Evolutionary conservation across 345 rosid genomes (phyloP).

Genomic region (Gossypium mustelinum): DNA sequence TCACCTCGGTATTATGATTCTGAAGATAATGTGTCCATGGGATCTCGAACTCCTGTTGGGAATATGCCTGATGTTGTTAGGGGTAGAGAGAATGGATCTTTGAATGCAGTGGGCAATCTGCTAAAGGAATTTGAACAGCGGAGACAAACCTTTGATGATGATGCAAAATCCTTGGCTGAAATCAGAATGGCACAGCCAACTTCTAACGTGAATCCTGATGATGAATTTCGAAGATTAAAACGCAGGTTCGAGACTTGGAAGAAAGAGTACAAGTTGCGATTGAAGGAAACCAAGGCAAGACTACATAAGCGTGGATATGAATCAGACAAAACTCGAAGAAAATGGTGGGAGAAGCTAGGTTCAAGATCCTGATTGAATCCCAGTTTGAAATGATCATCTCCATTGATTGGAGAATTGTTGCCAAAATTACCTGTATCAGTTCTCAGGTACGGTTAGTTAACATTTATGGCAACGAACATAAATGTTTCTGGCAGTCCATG

Average conservation of each 20-base stretch:
- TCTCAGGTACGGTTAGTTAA: slow-evolving; percentile 8
- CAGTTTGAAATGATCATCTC: slow-evolving; percentile 6
- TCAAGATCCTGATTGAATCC: slow-evolving; percentile 11
- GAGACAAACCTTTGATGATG: slow-evolving; percentile 62
- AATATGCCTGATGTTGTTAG: slow-evolving; percentile 39
- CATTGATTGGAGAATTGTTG: neutral
- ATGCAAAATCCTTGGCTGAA: slow-evolving; percentile 49
- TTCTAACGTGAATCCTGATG: slow-evolving; percentile 41
- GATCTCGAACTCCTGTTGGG: slow-evolving; percentile 59
- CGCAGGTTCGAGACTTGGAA: slow-evolving; percentile 73
- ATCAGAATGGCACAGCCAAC: slow-evolving; percentile 36
- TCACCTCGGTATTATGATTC: slow-evolving; percentile 65
- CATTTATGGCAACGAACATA: neutral
- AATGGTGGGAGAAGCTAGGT: slow-evolving; percentile 83
- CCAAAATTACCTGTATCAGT: slow-evolving; percentile 14
- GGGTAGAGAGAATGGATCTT: slow-evolving; percentile 53
- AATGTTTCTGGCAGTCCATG: neutral
- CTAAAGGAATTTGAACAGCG: slow-evolving; percentile 71
- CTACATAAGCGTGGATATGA: slow-evolving; percentile 55
- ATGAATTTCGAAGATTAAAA: slow-evolving; percentile 63
- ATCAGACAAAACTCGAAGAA: slow-evolving; percentile 51
- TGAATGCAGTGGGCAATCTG: slow-evolving; percentile 47
- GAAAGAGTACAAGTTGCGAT: slow-evolving; percentile 73
- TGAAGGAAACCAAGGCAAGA: slow-evolving; percentile 64
- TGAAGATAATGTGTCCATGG: slow-evolving; percentile 52